Evolutionary conservation across 805 yeast genomes (phyloP), one percentile per base, ranked within the genome.

Genomic region (Candida caryicola): DNA sequence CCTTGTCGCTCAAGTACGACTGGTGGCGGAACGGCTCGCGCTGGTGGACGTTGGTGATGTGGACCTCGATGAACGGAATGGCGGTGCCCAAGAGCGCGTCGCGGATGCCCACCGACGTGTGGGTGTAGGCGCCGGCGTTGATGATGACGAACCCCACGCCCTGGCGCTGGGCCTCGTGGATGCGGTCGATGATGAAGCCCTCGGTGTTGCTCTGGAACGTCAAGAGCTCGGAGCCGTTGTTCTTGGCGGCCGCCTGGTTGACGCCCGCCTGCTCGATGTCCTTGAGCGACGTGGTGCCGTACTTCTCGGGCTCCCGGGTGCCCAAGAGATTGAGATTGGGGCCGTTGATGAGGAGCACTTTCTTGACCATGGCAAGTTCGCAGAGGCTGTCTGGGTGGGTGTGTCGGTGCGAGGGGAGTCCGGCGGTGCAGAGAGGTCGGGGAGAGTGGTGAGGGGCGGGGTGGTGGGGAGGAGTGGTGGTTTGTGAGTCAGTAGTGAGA

Each of bases 111-210:
- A 73, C 69, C 1, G 76, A 70, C 1, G 77, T 73, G 44, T 73
- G 78, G 2, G 77, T 73, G 48, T 69, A 73, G 7, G 78, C 78
- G 33, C 77, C 77, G 9, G 77, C 77, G 45, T 73, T 73, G 34
- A 73, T 71, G 27, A 73, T 62, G 31, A 73, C 68, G 46, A 71
- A 73, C 1, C 64, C 70, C 23, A 65, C 63, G 4, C 68, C 70
- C 27, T 73, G 69, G 14, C 41, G 42, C 46, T 61, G 66, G 7
- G 77, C 76, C 45, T 67, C 59, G 44, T 73, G 78, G 30, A 73
- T 72, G 29, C 74, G 51, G 44, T 73, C 77, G 25, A 73, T 59
- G 17, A 73, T 55, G 28, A 59, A 61, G 17, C 78, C 78, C 51
- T 73, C 78, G 17, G 67, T 62, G 36, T 73, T 73, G 44, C 54